Percentiles rank a stretch among this genome's conserved stretches.
Conservation (phyloP, 225 moss, liverwort and hornwort species). For the Anthoceros angustus region DNA sequence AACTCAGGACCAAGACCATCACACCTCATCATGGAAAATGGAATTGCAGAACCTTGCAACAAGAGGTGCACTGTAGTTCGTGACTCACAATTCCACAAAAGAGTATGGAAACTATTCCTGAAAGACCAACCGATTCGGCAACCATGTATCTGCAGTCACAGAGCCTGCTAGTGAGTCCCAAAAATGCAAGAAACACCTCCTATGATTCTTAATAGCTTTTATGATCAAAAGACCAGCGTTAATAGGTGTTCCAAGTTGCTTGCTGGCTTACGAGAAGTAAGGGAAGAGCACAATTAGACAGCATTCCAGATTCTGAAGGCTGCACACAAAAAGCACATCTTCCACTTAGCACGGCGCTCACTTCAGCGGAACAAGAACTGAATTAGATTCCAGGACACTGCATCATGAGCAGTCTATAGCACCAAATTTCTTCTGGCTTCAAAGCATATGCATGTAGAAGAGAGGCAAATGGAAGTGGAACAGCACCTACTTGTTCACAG, state of each 20-base stretch:
- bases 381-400: neutral
- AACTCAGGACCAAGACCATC: neutral
- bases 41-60: neutral
- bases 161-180: neutral
- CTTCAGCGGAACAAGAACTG: no score
- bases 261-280: slow-evolving; percentile 62
- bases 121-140: slow-evolving; percentile 91
- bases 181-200: no score
- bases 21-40: neutral
- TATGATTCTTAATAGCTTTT: neutral
- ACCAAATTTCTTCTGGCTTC: neutral
- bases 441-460: neutral
- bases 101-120: slow-evolving; percentile 90
- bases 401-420: neutral
- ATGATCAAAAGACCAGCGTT: neutral
- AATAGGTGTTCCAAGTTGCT: neutral
- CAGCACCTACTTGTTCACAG: slow-evolving; percentile 59
- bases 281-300: slow-evolving; percentile 97
- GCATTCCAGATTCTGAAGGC: slow-evolving; percentile 92
- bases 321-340: slow-evolving; percentile 20
- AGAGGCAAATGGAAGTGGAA: neutral
- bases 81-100: slow-evolving; percentile 91
- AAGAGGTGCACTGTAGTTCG: neutral
- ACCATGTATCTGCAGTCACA: slow-evolving; percentile 61
- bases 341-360: neutral